phyloP scores from a whole-genome alignment of 805 yeast species.

The Wickerhamomyces xylosicus region DNA sequence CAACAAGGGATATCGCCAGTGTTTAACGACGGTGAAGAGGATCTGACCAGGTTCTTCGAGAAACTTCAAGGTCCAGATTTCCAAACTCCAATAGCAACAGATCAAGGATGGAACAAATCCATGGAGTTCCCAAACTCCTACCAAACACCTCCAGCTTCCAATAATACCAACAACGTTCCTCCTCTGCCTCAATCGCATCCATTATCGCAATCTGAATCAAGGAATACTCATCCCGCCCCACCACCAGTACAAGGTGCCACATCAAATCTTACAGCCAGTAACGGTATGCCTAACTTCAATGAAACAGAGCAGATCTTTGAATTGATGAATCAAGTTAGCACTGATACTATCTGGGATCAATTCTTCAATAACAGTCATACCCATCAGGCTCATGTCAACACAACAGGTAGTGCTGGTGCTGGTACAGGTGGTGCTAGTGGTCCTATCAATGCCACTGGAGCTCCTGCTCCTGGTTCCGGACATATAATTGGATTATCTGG shows the following conservation, averaged over 20 bases:
- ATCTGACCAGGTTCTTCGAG: conserved; percentile 1
- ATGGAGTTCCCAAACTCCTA: no score
- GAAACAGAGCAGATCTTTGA: conserved; percentile 53
- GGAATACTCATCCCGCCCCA: no score
- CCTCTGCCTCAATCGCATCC: no score
- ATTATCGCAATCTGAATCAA: no score
- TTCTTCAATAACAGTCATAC: conserved; percentile 28
- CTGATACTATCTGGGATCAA: conserved; percentile 61
- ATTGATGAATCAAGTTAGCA: conserved; percentile 46
- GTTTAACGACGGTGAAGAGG: conserved; percentile 2
- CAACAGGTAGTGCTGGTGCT: no score
- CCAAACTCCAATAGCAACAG: neutral
- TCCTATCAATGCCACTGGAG: no score
- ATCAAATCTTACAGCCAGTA: neutral
- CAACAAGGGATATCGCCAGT: conserved; percentile 1
- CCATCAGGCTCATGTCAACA: neutral
- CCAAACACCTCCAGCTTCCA: no score
- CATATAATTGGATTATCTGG: no score
- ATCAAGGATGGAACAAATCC: neutral
- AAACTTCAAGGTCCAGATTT: conserved; percentile 3
- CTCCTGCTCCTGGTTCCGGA: no score
- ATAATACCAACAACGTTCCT: no score
- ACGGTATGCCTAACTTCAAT: conserved; percentile 9
- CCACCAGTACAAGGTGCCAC: conserved; percentile 16
- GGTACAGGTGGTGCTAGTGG: no score